Conservation (phyloP, 164 flowering plant genomes). For the Stephania cephalantha region DNA sequence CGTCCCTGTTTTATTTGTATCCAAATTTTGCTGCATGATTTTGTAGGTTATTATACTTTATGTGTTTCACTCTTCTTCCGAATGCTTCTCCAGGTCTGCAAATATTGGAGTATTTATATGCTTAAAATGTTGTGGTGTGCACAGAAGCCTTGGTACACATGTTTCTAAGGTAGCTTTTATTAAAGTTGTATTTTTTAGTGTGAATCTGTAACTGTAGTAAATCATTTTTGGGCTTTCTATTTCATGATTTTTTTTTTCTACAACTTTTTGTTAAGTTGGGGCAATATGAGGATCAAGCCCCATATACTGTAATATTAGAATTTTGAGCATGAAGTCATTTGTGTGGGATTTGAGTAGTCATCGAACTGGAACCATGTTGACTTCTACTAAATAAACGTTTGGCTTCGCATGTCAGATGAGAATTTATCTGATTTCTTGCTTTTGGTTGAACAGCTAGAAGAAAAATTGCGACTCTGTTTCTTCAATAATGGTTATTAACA, state of each 20-base stretch:
- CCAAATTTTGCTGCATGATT: not conserved
- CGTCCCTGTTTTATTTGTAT: slow-evolving; percentile 1
- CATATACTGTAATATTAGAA: not conserved
- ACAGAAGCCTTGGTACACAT: slow-evolving; percentile 89
- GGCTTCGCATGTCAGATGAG: not conserved
- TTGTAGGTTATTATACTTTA: not conserved
- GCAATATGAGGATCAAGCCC: not conserved
- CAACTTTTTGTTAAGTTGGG: not conserved
- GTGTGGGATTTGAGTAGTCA: not conserved
- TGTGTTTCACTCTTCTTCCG: not conserved
- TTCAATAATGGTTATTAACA: not conserved
- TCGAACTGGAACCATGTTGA: not conserved
- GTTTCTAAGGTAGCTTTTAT: slow-evolving; percentile 68
- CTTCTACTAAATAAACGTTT: not conserved
- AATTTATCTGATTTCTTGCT: not conserved
- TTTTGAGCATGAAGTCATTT: not conserved
- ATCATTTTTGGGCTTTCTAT: not conserved
- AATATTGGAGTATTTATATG: slow-evolving; percentile 97
- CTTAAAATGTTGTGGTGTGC: slow-evolving; percentile 92
- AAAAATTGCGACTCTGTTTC: not conserved
- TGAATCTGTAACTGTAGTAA: not conserved
- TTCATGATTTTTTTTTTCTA: not conserved
- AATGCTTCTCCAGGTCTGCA: slow-evolving; percentile 57
- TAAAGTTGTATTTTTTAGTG: not conserved
- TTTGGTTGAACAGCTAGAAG: not conserved